Base-by-base conservation (phyloP, 208 protist genomes). In the Trypanosomatidae sp. region DNA sequence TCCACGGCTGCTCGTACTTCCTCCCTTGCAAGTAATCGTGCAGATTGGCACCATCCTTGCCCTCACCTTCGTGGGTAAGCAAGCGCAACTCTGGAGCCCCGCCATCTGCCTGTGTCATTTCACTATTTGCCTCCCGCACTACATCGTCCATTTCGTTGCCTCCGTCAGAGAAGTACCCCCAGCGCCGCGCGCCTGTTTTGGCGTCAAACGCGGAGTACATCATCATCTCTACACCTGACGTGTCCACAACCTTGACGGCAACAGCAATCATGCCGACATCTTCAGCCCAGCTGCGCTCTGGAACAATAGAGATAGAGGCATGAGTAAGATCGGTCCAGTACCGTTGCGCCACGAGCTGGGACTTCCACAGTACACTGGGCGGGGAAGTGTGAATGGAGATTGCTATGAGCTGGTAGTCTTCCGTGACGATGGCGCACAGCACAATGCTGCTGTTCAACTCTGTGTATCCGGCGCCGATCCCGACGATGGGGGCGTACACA, bases 261-360 rank as follows among this genome's bases (percentile, higher is more conserved):
- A 96, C 83, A 13, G 85, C 74, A 30, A 98, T 69, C 46, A 91
- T 91, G 9, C 94, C 94, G 12, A 83, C 73, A 75, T 98, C 94
- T 22, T 83, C 80, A 28, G 77, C 76, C 71, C 92, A 88, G 41
- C 93, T 79, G 19, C 91, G 83, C 73, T 94, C 89, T n/a, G 89
- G 88, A 19, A 90, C 58, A n/a, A 98, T 81, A 9, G 77, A 83
- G 30, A 98, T 76, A 44, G 88, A 77, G 4, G 90, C 91, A 33
- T 92, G 82, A 22, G 71, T 72, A 41, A 80, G 56, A 8, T 86
- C 69, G 10, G 15, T 50, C 73, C 78, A 76, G 44, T 62, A 49
- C 59, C 65, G 62, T 7, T 69, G 19, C 7, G 83, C 64, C 47
- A 82, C 62, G 47, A 94, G 69, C 46, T 69, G 60, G 55, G 75